These are phyloP conservation scores for Voacanga thouarsii DNA, from an alignment of 257 asterid species.

Conservation along the genomic window DNA sequence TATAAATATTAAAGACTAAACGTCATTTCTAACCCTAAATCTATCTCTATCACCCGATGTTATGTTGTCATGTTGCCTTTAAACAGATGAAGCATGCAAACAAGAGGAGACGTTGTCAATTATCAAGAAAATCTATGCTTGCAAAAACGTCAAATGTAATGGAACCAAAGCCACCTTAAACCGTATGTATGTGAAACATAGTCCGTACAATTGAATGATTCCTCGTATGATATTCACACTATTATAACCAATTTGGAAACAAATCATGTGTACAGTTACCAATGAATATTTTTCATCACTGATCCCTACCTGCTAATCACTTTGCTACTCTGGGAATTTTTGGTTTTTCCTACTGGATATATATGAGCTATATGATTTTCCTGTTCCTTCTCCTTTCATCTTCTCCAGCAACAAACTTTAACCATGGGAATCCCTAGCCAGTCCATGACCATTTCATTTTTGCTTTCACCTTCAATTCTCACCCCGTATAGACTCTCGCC, in stretches of 20 bases:
- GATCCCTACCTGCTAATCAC: not conserved
- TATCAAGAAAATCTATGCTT: no score
- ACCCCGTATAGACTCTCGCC: conserved; percentile 35
- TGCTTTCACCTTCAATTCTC: conserved; percentile 27
- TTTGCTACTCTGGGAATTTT: not conserved
- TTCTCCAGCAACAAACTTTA: conserved; percentile 37
- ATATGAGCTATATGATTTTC: not conserved
- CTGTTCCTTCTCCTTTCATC: conserved; percentile 3
- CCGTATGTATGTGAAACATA: no score
- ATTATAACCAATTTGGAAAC: not conserved
- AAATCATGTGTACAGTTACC: not conserved
- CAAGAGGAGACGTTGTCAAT: no score
- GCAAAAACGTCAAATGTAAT: no score
- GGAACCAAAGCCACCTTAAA: not conserved
- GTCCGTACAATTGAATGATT: not conserved
- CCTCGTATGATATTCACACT: not conserved
- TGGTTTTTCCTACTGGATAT: not conserved
- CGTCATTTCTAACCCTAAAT: no score
- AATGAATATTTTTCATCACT: not conserved
- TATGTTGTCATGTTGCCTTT: no score
- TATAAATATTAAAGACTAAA: no score
- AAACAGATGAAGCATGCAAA: no score
- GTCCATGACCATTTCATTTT: conserved; percentile 43
- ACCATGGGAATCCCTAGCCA: conserved; percentile 43
- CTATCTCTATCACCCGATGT: no score